Evolutionary conservation across 2,329 filamentous ascomycete genomes (phyloP).

Genomic region (Claviceps pusilla): DNA sequence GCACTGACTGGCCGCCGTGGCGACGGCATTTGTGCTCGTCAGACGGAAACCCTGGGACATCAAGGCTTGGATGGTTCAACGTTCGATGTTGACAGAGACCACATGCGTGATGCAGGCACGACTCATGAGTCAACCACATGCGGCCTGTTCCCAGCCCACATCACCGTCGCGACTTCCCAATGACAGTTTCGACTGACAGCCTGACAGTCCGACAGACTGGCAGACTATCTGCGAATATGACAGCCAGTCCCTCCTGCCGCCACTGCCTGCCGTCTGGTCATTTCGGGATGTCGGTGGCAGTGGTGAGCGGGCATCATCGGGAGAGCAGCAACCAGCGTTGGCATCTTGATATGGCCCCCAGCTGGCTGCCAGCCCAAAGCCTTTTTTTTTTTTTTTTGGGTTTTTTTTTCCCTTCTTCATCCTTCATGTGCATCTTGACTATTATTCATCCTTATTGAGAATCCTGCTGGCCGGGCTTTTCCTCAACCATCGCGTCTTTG

Average conservation of each 20-base stretch:
- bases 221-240: too few species aligned
- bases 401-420: neutral
- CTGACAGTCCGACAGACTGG: too few species aligned
- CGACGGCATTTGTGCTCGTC: neutral
- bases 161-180: conserved; percentile 1
- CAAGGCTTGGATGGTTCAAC: neutral
- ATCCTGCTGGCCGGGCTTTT: conserved; percentile 6
- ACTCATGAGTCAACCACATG: neutral
- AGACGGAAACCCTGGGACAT: neutral
- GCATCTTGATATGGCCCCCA: neutral
- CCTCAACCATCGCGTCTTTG: neutral
- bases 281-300: neutral
- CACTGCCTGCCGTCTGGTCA: neutral
- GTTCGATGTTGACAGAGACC: too few species aligned
- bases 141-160: conserved; percentile 1
- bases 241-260: conserved; percentile 6
- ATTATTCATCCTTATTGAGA: neutral
- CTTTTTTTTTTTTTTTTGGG: too few species aligned
- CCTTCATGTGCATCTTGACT: neutral
- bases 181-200: neutral
- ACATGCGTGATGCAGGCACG: too few species aligned
- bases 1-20: neutral
- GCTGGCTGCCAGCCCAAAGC: too few species aligned
- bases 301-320: neutral
- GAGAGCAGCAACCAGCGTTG: neutral